phyloP scores from a whole-genome alignment of 2,329 filamentous ascomycete species.

The Neurospora sp. region DNA sequence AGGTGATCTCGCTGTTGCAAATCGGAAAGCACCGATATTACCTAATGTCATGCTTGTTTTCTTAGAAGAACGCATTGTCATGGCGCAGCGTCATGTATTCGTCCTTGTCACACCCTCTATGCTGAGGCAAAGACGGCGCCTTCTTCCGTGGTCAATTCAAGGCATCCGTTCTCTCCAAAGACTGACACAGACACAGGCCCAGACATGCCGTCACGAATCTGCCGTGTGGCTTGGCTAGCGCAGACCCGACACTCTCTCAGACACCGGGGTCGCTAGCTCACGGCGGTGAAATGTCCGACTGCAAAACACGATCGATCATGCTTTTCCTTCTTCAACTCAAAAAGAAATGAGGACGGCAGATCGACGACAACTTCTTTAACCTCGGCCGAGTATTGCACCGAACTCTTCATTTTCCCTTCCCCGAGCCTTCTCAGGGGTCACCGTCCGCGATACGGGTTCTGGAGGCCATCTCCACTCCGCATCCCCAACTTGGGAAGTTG shows the following conservation, averaged over 20 bases:
- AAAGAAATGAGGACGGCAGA: neutral
- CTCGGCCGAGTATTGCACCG: neutral
- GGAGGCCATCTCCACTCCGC: neutral
- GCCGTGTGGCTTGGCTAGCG: neutral
- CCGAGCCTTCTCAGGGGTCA: neutral
- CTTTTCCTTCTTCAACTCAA: neutral
- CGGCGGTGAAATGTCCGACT: neutral
- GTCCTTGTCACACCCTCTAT: neutral
- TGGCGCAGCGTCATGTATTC: neutral
- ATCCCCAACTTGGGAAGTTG: neutral
- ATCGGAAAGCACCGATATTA: neutral
- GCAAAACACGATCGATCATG: neutral
- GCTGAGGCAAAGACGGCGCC: neutral
- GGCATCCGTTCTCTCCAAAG: neutral
- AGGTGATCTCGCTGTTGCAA: neutral
- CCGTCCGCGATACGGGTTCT: neutral
- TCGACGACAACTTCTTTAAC: neutral
- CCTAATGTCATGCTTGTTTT: neutral
- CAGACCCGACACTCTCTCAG: neutral
- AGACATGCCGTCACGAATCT: neutral
- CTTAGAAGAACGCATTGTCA: neutral
- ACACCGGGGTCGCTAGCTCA: neutral
- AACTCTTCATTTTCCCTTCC: neutral
- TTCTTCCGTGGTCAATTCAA: neutral
- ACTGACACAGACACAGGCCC: neutral